Percentiles rank a stretch among this genome's conserved stretches.
Conservation (phyloP, 177 flowering plant genomes). For the Vitis hybrid region DNA sequence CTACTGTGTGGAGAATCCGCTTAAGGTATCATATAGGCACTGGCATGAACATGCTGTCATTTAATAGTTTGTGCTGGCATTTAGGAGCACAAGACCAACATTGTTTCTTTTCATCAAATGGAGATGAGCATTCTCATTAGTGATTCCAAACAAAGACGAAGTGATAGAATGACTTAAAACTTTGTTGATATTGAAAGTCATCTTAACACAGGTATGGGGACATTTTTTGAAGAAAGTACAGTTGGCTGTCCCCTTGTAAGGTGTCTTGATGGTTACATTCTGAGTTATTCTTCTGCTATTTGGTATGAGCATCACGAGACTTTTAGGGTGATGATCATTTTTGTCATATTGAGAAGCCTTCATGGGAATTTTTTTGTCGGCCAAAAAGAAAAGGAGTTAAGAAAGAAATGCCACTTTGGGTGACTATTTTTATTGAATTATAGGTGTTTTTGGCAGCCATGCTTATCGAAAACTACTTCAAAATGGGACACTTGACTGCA, state of each 20-base stretch:
- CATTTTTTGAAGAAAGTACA: background rate
- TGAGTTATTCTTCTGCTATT: no score
- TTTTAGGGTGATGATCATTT: background rate
- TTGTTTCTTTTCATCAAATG: no score
- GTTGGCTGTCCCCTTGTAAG: background rate
- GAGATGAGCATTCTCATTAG: background rate
- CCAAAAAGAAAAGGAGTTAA: background rate
- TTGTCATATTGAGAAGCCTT: background rate
- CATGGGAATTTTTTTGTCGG: background rate
- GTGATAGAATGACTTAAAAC: background rate
- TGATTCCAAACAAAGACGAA: background rate
- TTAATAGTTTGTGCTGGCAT: background rate
- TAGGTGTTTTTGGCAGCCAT: no score
- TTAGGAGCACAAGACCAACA: no score
- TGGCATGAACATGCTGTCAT: conserved; percentile 4
- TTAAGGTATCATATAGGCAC: conserved; percentile 50
- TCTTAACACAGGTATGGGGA: background rate
- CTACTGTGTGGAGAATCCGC: conserved; percentile 84
- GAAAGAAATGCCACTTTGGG: no score
- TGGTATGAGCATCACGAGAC: no score
- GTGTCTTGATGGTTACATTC: background rate
- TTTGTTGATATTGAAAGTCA: background rate
- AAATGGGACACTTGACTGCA: no score
- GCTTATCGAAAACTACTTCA: no score
- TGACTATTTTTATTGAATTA: no score